Evolutionary conservation across 495 filamentous ascomycete genomes (phyloP).

Genomic region (Neurospora sp.): DNA sequence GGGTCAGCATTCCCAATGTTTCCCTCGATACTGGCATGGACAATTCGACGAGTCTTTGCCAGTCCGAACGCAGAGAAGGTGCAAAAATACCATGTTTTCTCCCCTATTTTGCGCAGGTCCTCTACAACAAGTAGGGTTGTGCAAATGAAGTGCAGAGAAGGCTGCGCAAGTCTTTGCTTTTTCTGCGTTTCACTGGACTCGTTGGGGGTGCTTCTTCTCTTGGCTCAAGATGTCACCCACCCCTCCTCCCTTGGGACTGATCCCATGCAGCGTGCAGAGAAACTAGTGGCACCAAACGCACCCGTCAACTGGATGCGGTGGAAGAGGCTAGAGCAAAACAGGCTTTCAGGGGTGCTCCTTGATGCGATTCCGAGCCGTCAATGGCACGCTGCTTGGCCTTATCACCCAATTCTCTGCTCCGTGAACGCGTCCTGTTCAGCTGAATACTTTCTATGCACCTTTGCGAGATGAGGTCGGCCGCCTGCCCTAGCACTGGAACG

Average conservation of each 20-base stretch:
- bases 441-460: constrained; percentile 10
- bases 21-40: neutral
- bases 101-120: neutral
- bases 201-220: neutral
- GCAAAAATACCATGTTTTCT: neutral
- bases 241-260: constrained; percentile 2
- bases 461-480: constrained; percentile 4
- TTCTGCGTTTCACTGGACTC: neutral
- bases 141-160: neutral
- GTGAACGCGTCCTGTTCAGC: constrained; percentile 13
- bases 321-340: constrained; percentile 15
- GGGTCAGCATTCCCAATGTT: neutral
- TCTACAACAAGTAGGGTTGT: neutral
- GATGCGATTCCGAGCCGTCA: constrained; percentile 2
- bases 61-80: neutral
- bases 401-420: constrained; percentile 6
- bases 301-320: constrained; percentile 8
- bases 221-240: constrained; percentile 1
- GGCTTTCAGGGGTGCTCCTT: constrained; percentile 8
- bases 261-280: constrained; percentile 18
- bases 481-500: neutral
- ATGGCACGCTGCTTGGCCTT: constrained; percentile 1
- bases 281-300: constrained; percentile 16
- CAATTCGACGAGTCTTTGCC: neutral
- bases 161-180: constrained; percentile 3